Evolutionary conservation across 139 green algal species (phyloP).

Genomic region (Astrephomene gubernaculifera): DNA sequence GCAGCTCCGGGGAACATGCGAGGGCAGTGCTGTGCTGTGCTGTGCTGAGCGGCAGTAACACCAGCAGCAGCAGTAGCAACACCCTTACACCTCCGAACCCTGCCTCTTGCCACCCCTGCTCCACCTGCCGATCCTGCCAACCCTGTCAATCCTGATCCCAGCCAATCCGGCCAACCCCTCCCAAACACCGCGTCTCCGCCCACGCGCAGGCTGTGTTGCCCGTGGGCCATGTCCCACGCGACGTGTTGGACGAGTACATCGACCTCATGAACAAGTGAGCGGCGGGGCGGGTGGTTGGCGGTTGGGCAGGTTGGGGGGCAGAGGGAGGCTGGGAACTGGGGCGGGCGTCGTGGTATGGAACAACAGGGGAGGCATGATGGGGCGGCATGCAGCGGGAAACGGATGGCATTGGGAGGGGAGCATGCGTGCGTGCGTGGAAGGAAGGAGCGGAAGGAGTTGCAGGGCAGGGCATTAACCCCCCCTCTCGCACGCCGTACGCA

Average conservation of each 20-base stretch:
- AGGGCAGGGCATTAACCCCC: not conserved
- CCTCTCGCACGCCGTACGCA: not conserved
- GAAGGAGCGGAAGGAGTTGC: not conserved
- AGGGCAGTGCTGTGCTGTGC: not conserved
- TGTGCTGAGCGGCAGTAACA: not conserved
- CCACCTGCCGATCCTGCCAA: not conserved
- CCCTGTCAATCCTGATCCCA: no score
- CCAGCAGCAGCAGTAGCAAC: not conserved
- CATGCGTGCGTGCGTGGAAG: not conserved
- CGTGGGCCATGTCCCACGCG: constrained; percentile 70
- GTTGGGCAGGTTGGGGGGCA: not conserved
- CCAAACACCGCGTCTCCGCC: not conserved
- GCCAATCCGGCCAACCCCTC: not conserved
- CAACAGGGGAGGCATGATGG: no score
- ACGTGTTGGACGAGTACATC: constrained; percentile 72
- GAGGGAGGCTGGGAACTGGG: not conserved
- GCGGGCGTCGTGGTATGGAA: not conserved
- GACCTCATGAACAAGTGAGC: constrained; percentile 63
- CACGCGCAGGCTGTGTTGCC: constrained; percentile 75
- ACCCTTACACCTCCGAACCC: not conserved
- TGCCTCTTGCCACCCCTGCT: not conserved
- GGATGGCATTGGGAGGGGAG: not conserved
- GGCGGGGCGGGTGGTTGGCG: not conserved
- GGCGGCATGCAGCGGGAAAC: not conserved
- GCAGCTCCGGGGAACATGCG: not conserved